Evolutionary conservation across 306 rosid species (phyloP).

Genomic region (Leucaena leucocephala): DNA sequence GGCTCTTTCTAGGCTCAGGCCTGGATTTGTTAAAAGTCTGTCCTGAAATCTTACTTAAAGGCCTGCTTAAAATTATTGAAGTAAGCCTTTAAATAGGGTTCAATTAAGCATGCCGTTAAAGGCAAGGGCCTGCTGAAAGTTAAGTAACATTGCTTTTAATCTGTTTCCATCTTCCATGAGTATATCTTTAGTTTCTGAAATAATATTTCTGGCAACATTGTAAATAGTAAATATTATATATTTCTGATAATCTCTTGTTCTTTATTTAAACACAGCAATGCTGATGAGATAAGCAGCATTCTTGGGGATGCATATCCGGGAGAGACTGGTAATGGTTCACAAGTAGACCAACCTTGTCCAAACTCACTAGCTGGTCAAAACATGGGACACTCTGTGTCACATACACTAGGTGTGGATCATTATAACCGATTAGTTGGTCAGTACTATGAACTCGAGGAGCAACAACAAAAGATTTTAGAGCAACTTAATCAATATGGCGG

Average conservation of each 20-base stretch:
- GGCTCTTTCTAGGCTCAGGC: neutral
- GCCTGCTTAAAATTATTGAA: neutral
- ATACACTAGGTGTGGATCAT: constrained; percentile 47
- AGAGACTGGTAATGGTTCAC: constrained; percentile 42
- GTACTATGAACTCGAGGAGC: constrained; percentile 86
- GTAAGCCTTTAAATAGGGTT: neutral
- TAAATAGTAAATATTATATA: neutral
- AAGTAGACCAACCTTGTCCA: constrained; percentile 35
- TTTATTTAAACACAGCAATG: constrained; percentile 48
- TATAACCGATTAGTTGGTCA: constrained; percentile 62
- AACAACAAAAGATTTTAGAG: constrained; percentile 69
- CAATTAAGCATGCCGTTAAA: neutral
- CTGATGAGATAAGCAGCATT: constrained; percentile 42
- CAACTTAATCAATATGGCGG: constrained; percentile 69
- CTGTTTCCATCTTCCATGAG: neutral
- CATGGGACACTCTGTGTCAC: constrained; percentile 14
- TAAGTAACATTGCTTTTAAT: neutral
- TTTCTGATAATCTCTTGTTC: constrained; percentile 20
- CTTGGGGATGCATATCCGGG: constrained; percentile 38
- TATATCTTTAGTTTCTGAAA: neutral
- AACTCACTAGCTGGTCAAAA: constrained; percentile 40
- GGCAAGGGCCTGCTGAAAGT: neutral
- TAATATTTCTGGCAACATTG: neutral
- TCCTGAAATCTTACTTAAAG: neutral
- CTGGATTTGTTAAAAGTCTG: neutral